Conservation (phyloP, 2,329 filamentous ascomycete genomes). For the Pseudogymnoascus sp. region DNA sequence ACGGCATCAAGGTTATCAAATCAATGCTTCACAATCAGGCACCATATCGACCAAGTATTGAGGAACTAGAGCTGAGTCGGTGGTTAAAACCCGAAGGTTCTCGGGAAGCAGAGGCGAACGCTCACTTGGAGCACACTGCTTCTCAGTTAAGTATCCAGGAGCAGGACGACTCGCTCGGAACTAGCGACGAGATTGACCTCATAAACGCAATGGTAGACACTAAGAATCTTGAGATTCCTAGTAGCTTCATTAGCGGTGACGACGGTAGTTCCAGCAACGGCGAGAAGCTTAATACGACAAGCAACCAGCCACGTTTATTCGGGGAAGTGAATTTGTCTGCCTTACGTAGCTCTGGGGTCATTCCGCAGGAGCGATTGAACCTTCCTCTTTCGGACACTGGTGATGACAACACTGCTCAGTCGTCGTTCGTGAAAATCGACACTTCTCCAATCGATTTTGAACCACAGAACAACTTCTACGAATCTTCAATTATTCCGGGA, state of each 20-base stretch:
- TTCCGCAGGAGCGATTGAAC: conserved; percentile 23
- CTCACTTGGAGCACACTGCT: conserved; percentile 20
- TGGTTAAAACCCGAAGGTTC: conserved; percentile 51
- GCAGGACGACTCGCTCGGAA: conserved; percentile 13
- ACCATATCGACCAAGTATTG: conserved; percentile 64
- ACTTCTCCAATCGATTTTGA: neutral
- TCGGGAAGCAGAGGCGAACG: conserved; percentile 17
- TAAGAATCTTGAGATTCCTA: conserved; percentile 22
- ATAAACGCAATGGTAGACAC: conserved; percentile 6
- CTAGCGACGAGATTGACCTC: conserved; percentile 18
- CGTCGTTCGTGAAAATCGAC: neutral
- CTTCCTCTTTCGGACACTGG: conserved; percentile 19
- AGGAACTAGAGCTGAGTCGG: conserved; percentile 59
- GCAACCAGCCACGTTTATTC: conserved; percentile 23
- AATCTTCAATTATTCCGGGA: neutral
- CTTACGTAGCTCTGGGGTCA: conserved; percentile 26
- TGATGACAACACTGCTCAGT: neutral
- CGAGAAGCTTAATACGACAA: conserved; percentile 4
- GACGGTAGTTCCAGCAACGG: conserved; percentile 3
- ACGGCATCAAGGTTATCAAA: conserved; percentile 65
- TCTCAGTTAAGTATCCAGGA: conserved; percentile 27
- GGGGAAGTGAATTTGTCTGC: conserved; percentile 27
- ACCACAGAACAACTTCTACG: neutral
- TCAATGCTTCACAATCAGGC: conserved; percentile 80
- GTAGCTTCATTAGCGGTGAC: conserved; percentile 23